Percentiles rank a stretch among this genome's conserved stretches.
These are phyloP conservation scores for Lycium ferocissimum DNA, from an alignment of 257 asterid genomes.

Conservation along the genomic window DNA sequence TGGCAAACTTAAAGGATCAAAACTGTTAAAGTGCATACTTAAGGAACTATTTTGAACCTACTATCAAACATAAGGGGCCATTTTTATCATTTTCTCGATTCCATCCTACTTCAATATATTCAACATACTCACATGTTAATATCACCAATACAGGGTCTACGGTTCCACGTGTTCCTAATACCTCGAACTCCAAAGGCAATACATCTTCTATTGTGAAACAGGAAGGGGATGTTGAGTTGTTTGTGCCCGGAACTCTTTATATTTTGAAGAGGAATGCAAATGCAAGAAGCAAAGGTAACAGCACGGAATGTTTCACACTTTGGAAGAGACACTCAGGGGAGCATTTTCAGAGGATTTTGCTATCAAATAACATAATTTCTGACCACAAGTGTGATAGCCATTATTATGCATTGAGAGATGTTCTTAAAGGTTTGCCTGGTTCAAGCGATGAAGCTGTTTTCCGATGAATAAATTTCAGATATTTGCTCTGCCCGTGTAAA, in stretches of 20 bases:
- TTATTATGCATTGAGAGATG: constrained; percentile 84
- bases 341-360: constrained; percentile 79
- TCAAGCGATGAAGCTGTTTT: constrained; percentile 47
- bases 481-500: not conserved
- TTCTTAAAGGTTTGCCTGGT: constrained; percentile 82
- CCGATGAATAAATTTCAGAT: constrained; percentile 29
- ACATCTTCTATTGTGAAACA: constrained; percentile 35
- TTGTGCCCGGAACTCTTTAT: constrained; percentile 79
- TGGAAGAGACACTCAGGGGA: constrained; percentile 81
- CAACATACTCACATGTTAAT: not conserved
- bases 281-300: constrained; percentile 38
- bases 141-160: not conserved
- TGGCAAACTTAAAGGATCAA: too few species aligned
- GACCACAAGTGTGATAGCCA: constrained; percentile 94
- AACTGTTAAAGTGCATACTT: too few species aligned
- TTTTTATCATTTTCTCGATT: too few species aligned
- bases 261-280: constrained; percentile 67
- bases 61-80: too few species aligned
- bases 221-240: constrained; percentile 49
- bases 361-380: constrained; percentile 77
- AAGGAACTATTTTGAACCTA: too few species aligned
- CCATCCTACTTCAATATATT: not conserved
- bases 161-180: constrained; percentile 33
- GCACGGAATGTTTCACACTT: constrained; percentile 61
- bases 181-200: constrained; percentile 39